These are phyloP conservation scores for Lactarius tabidus DNA, from an alignment of 768 basidiomycete species.

Conservation along the genomic window DNA sequence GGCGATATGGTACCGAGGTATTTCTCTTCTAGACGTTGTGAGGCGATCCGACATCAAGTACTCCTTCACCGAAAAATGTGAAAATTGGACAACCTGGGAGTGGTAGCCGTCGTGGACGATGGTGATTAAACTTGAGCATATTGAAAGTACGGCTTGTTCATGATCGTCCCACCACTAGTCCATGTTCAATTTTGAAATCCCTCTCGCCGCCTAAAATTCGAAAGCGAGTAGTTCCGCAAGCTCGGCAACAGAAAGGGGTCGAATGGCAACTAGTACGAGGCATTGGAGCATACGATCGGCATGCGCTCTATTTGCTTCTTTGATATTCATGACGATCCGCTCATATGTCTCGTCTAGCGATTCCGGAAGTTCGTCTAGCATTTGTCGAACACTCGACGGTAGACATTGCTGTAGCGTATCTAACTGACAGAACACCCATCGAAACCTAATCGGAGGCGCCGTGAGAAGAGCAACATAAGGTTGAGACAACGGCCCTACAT, in stretches of 20 bases:
- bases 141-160: constrained; percentile 4
- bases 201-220: not conserved
- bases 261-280: not conserved
- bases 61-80: constrained; percentile 6
- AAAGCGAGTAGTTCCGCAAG: constrained; percentile 2
- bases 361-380: not conserved
- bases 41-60: constrained; percentile 5
- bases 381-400: not conserved
- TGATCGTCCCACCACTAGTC: not conserved
- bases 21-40: not conserved
- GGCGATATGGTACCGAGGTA: not conserved
- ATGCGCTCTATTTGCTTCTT: not conserved
- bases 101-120: not conserved
- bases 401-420: not conserved
- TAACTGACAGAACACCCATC: not conserved
- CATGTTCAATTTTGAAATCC: not conserved
- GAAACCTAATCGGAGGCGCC: too few relatives aligned
- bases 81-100: constrained; percentile 6
- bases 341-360: constrained; percentile 2
- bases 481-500: too few relatives aligned
- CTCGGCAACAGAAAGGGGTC: not conserved
- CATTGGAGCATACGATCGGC: constrained; percentile 1
- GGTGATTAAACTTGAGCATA: constrained; percentile 1
- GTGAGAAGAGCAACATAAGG: too few relatives aligned
- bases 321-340: not conserved